These are phyloP conservation scores for Scedosporium dehoogii DNA, from an alignment of 2,329 filamentous ascomycete species.

Conservation along the genomic window DNA sequence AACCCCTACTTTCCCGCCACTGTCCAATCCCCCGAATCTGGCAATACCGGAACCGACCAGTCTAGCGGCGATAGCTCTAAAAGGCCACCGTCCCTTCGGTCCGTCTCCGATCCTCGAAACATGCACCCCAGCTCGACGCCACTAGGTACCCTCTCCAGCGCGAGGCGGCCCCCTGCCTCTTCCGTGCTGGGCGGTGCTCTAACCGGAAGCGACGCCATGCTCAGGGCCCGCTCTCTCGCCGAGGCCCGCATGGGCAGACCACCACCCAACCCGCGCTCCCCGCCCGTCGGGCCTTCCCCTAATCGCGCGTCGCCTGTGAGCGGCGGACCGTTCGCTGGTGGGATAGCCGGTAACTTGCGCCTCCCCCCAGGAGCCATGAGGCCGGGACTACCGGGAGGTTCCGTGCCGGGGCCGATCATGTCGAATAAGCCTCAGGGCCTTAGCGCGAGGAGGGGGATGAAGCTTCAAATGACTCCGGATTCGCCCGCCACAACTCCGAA, in stretches of 20 bases:
- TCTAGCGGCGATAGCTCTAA: constrained; percentile 24
- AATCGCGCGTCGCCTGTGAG: constrained; percentile 18
- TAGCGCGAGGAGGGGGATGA: constrained; percentile 53
- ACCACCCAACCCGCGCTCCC: constrained; percentile 18
- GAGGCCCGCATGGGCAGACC: constrained; percentile 34
- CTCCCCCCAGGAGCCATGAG: constrained; percentile 21
- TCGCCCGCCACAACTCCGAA: background rate
- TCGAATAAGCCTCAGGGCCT: constrained; percentile 31
- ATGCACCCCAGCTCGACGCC: constrained; percentile 83
- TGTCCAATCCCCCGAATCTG: constrained; percentile 35
- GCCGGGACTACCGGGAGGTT: background rate
- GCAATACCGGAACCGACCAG: constrained; percentile 8
- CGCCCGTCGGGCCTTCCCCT: constrained; percentile 20
- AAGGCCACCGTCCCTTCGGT: constrained; percentile 49
- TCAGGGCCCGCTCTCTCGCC: constrained; percentile 37
- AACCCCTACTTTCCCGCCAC: constrained; percentile 34
- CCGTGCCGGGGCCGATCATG: constrained; percentile 34
- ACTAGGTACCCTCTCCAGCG: constrained; percentile 63
- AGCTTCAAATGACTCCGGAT: constrained; percentile 25
- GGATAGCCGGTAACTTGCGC: constrained; percentile 32
- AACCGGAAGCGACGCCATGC: constrained; percentile 31
- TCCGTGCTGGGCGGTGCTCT: constrained; percentile 22
- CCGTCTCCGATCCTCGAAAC: constrained; percentile 46
- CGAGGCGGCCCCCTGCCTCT: constrained; percentile 38
- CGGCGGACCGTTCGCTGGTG: constrained; percentile 27